phyloP scores from a whole-genome alignment of 345 rosid species.

The Gynandropsis gynandra region DNA sequence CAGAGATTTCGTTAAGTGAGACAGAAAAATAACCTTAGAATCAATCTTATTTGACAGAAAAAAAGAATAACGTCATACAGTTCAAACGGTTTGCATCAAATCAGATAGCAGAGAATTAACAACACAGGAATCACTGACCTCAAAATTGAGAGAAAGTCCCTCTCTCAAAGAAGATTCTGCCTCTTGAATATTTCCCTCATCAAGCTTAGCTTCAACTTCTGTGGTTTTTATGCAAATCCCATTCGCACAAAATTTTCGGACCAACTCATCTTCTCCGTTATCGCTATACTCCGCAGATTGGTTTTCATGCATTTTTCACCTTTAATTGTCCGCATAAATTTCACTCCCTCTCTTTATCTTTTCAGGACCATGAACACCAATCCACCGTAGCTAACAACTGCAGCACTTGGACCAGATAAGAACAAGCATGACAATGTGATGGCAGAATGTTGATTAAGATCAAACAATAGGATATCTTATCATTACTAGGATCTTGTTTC shows the following conservation, averaged over 20 bases:
- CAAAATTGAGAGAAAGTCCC: slow-evolving; percentile 77
- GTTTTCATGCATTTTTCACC: slow-evolving; percentile 29
- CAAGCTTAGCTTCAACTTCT: slow-evolving; percentile 88
- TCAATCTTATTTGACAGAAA: too few relatives aligned
- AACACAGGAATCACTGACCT: slow-evolving; percentile 35
- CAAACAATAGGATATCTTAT: neutral
- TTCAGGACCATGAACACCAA: slow-evolving; percentile 14
- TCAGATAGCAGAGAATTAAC: neutral
- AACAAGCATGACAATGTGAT: neutral
- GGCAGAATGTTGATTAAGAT: neutral
- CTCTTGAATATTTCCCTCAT: slow-evolving; percentile 81
- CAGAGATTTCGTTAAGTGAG: too few relatives aligned
- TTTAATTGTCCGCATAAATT: slow-evolving; percentile 19
- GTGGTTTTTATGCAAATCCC: slow-evolving; percentile 55
- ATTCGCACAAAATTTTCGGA: slow-evolving; percentile 56
- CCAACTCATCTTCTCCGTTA: slow-evolving; percentile 25
- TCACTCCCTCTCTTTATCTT: slow-evolving; percentile 5
- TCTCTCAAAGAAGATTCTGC: slow-evolving; percentile 91
- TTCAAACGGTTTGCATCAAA: neutral
- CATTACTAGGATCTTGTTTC: too few relatives aligned
- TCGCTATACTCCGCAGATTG: slow-evolving; percentile 35
- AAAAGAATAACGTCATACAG: too few relatives aligned
- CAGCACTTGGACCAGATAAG: slow-evolving; percentile 9
- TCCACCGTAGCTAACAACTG: slow-evolving; percentile 24
- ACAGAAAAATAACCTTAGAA: too few relatives aligned